Conservation (phyloP, 2,329 filamentous ascomycete species). For the Ampelomyces quisqualis region DNA sequence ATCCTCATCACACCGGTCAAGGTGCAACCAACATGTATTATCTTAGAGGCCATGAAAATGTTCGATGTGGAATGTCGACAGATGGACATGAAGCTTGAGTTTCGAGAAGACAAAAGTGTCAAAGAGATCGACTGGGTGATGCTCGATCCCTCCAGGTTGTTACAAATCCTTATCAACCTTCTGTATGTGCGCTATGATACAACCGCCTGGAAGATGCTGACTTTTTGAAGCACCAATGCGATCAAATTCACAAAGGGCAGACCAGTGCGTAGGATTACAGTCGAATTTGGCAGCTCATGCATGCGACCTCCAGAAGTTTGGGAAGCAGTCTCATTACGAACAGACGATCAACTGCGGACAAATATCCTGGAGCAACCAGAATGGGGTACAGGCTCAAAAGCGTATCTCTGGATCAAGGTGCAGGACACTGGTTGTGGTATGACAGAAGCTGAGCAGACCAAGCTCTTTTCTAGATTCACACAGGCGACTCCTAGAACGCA, state of each 20-base stretch:
- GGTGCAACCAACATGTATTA: constrained; percentile 21
- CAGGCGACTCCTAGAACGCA: constrained; percentile 37
- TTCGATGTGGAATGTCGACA: constrained; percentile 32
- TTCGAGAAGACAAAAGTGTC: constrained; percentile 42
- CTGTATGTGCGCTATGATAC: constrained; percentile 27
- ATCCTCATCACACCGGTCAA: constrained; percentile 29
- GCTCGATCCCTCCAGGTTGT: constrained; percentile 31
- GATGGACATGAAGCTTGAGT: constrained; percentile 43
- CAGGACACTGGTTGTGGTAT: constrained; percentile 46
- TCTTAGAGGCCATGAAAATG: constrained; percentile 32
- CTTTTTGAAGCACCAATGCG: constrained; percentile 29
- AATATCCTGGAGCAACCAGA: constrained; percentile 17
- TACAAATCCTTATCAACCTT: constrained; percentile 33
- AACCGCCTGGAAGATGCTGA: constrained; percentile 20
- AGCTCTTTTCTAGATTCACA: constrained; percentile 34
- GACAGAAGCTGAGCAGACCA: constrained; percentile 39
- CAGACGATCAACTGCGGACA: constrained; percentile 2
- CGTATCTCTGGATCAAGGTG: constrained; percentile 41
- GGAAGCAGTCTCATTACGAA: constrained; percentile 21
- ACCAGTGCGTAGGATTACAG: constrained; percentile 35
- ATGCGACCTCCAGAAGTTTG: constrained; percentile 16
- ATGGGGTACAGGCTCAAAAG: constrained; percentile 38
- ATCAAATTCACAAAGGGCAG: constrained; percentile 43
- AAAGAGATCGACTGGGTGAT: constrained; percentile 41
- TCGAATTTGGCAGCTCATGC: constrained; percentile 41